Percentiles rank a stretch among this genome's conserved stretches.
These are phyloP conservation scores for Pseudocercospora fuligena DNA, from an alignment of 2,329 filamentous ascomycete genomes.

Conservation along the genomic window DNA sequence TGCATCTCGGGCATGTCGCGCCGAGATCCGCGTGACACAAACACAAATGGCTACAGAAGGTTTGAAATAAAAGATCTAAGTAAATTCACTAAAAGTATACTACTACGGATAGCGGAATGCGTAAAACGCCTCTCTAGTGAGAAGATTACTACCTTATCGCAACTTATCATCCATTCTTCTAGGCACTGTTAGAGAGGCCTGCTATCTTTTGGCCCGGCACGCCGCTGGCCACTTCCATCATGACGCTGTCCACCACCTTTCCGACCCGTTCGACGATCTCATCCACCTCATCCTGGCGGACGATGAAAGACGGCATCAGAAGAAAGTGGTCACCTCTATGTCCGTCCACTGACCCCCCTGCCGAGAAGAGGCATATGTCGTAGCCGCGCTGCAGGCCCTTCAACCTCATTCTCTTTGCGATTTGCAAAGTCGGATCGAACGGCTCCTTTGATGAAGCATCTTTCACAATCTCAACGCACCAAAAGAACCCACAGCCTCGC, in stretches of 20 bases:
- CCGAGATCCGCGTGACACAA: too few relatives aligned
- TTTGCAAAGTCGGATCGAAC: constrained; percentile 14
- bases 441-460: constrained; percentile 13
- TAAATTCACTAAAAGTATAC: too few relatives aligned
- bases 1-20: neutral
- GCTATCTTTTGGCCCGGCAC: constrained; percentile 10
- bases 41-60: too few relatives aligned
- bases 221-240: constrained; percentile 10
- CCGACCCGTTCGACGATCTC: constrained; percentile 13
- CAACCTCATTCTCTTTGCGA: constrained; percentile 15
- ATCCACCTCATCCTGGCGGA: constrained; percentile 13
- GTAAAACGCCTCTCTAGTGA: too few relatives aligned
- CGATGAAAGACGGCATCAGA: constrained; percentile 12
- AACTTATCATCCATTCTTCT: neutral
- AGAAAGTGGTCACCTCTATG: constrained; percentile 15
- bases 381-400: constrained; percentile 11
- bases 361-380: constrained; percentile 11
- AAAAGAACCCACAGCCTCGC: constrained; percentile 61
- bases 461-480: constrained; percentile 38
- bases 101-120: too few relatives aligned
- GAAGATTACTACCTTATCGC: too few relatives aligned
- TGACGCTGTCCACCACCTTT: constrained; percentile 11
- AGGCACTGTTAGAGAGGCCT: constrained; percentile 13
- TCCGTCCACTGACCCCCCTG: constrained; percentile 11
- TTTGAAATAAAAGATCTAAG: too few relatives aligned